phyloP scores from a whole-genome alignment of 2,329 filamentous ascomycete species.

The Epichloe festucae region DNA sequence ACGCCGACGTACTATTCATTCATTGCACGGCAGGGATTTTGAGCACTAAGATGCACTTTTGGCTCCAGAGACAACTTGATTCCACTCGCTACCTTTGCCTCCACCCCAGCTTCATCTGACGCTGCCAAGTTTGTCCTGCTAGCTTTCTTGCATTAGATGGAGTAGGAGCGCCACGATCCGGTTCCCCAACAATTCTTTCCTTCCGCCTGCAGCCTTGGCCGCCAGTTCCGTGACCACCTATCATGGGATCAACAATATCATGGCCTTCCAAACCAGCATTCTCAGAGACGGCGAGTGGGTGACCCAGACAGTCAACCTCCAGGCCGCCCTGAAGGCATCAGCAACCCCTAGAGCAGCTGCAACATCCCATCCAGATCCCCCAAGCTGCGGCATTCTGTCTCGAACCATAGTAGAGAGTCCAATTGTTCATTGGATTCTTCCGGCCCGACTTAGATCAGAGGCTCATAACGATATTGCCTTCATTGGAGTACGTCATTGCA shows the following conservation, averaged over 20 bases:
- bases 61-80: not conserved
- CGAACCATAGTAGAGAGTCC: slow-evolving; percentile 68
- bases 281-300: slow-evolving; percentile 44
- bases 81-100: not conserved
- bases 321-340: slow-evolving; percentile 28
- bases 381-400: slow-evolving; percentile 60
- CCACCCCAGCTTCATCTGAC: not conserved
- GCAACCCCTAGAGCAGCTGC: slow-evolving; percentile 17
- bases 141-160: not conserved
- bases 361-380: slow-evolving; percentile 26
- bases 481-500: slow-evolving; percentile 49
- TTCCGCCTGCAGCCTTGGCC: not conserved
- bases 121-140: not conserved
- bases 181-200: not conserved
- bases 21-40: too few species aligned
- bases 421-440: slow-evolving; percentile 61
- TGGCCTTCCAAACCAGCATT: slow-evolving; percentile 41
- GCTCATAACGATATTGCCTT: slow-evolving; percentile 73
- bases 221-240: not conserved
- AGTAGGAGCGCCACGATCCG: not conserved
- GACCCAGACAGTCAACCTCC: slow-evolving; percentile 35
- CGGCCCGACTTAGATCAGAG: slow-evolving; percentile 60
- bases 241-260: slow-evolving; percentile 18
- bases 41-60: not conserved
- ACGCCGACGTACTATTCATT: too few species aligned